phyloP scores from a whole-genome alignment of 495 filamentous ascomycete genomes.

The Trichocladium antarcticum region DNA sequence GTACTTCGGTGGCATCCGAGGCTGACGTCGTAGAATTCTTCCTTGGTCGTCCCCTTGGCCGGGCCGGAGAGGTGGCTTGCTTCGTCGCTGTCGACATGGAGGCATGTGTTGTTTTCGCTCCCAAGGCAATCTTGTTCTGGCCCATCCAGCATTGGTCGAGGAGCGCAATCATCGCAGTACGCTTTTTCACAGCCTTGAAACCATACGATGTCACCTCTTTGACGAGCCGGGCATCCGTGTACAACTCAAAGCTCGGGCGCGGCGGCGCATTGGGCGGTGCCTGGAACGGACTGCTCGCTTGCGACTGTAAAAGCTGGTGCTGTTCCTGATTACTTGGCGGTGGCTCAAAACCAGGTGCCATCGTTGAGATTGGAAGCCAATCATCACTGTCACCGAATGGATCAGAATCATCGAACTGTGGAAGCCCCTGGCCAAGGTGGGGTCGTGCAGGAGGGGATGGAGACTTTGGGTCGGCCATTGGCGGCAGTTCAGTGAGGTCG shows the following conservation, averaged over 20 bases:
- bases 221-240: conserved; percentile 52
- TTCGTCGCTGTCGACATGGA: conserved; percentile 18
- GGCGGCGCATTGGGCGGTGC: conserved; percentile 9
- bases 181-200: conserved; percentile 63
- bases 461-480: neutral
- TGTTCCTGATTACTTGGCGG: conserved; percentile 29
- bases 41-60: conserved; percentile 36
- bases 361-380: neutral
- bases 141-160: conserved; percentile 64
- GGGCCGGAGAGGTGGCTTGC: conserved; percentile 19
- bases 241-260: conserved; percentile 50
- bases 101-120: neutral
- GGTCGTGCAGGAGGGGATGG: neutral
- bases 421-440: neutral
- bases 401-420: neutral
- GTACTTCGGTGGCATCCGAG: neutral
- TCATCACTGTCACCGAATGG: neutral
- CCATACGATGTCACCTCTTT: conserved; percentile 53
- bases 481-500: neutral
- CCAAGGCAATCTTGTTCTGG: conserved; percentile 17
- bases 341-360: conserved; percentile 17
- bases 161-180: conserved; percentile 59
- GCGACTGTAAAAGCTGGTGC: conserved; percentile 15
- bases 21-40: conserved; percentile 20
- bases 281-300: conserved; percentile 8